Evolutionary conservation across 768 basidiomycete species (phyloP).

Genomic region (Boletus huronensis): DNA sequence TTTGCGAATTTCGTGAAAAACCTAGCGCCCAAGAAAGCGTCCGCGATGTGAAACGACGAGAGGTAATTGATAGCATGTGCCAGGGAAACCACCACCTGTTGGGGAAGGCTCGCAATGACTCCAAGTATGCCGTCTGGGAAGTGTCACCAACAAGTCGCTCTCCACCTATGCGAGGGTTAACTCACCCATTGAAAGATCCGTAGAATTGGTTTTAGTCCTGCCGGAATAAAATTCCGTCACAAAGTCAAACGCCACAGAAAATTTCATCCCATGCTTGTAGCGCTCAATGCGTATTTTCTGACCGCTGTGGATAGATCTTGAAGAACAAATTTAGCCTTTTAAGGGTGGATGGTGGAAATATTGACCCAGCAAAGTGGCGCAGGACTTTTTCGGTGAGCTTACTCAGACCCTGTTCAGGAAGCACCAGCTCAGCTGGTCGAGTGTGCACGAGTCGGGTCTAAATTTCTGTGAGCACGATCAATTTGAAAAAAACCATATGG

Average conservation of each 20-base stretch:
- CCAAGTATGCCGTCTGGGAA: slow-evolving; percentile 58
- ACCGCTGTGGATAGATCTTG: slow-evolving; percentile 37
- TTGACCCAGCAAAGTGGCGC: slow-evolving; percentile 62
- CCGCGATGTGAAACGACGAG: slow-evolving; percentile 69
- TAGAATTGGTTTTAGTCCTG: slow-evolving; percentile 42
- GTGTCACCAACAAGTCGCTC: neutral
- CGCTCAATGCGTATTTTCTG: slow-evolving; percentile 61
- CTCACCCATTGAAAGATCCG: slow-evolving; percentile 28
- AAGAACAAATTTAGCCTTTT: slow-evolving; percentile 3
- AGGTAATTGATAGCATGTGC: slow-evolving; percentile 73
- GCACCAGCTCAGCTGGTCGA: slow-evolving; percentile 75
- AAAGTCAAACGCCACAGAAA: slow-evolving; percentile 65
- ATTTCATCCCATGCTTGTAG: slow-evolving; percentile 51
- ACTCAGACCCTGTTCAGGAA: slow-evolving; percentile 58
- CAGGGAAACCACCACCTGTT: slow-evolving; percentile 65
- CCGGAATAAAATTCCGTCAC: slow-evolving; percentile 66
- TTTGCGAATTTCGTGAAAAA: slow-evolving; percentile 80
- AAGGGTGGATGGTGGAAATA: slow-evolving; percentile 4
- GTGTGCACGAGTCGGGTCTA: slow-evolving; percentile 87
- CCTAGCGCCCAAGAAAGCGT: slow-evolving; percentile 69
- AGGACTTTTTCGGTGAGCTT: slow-evolving; percentile 75
- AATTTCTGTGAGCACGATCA: neutral
- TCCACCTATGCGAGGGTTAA: neutral
- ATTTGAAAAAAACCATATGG: neutral
- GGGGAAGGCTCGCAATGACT: slow-evolving; percentile 61